Percentiles rank a stretch among this genome's conserved stretches.
Conservation (phyloP, 2,329 filamentous ascomycete species). For the Fusarium staphyleae region DNA sequence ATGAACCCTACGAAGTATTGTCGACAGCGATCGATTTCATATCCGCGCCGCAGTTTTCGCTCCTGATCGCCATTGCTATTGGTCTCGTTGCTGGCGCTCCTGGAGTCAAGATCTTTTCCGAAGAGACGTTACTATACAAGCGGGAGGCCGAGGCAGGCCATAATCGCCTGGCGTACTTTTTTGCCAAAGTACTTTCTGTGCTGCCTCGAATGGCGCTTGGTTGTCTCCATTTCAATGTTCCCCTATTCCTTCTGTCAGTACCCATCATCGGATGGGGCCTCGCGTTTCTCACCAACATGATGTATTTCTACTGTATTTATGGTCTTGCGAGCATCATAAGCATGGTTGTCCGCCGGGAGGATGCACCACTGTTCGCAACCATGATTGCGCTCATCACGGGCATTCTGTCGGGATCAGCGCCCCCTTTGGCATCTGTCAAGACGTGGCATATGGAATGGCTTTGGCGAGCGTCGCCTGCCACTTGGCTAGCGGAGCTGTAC, state of each 20-base stretch:
- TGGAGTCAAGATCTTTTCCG: slow-evolving; percentile 62
- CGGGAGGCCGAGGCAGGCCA: slow-evolving; percentile 65
- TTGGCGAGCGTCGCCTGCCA: slow-evolving; percentile 61
- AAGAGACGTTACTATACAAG: slow-evolving; percentile 52
- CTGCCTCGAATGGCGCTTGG: slow-evolving; percentile 59
- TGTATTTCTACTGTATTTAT: slow-evolving; percentile 67
- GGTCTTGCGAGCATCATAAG: slow-evolving; percentile 60
- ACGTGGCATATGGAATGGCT: slow-evolving; percentile 63
- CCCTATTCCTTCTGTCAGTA: slow-evolving; percentile 56
- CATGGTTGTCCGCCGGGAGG: slow-evolving; percentile 62
- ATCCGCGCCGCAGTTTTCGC: slow-evolving; percentile 59
- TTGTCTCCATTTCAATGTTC: slow-evolving; percentile 62
- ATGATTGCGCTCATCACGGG: slow-evolving; percentile 62
- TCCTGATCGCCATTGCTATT: slow-evolving; percentile 61
- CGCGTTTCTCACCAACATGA: slow-evolving; percentile 58
- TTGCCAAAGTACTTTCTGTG: slow-evolving; percentile 61
- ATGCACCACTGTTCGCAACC: slow-evolving; percentile 63
- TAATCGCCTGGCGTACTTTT: slow-evolving; percentile 62
- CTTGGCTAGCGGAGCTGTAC: slow-evolving; percentile 64
- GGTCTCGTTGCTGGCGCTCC: slow-evolving; percentile 60
- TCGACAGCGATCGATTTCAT: slow-evolving; percentile 59
- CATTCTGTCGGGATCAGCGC: slow-evolving; percentile 61
- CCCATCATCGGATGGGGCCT: slow-evolving; percentile 58
- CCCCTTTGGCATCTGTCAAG: slow-evolving; percentile 56
- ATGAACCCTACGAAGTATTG: slow-evolving; percentile 57